These are phyloP conservation scores for Syncephalastrum monosporum DNA, from an alignment of 371 early-diverging fungal species.

Conservation along the genomic window DNA sequence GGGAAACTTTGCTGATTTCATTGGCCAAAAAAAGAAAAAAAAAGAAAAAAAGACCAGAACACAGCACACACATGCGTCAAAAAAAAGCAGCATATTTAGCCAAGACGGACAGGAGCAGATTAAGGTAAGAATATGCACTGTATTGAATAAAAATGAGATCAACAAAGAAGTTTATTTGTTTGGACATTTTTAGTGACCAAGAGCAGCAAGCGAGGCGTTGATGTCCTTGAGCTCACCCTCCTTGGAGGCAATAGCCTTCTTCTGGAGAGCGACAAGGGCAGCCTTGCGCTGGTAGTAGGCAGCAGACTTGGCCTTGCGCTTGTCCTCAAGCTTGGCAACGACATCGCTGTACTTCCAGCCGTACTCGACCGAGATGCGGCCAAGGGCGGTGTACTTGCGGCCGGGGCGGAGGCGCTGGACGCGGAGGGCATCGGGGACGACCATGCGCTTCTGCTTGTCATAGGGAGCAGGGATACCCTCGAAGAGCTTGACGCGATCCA, in stretches of 20 bases:
- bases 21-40: too few relatives aligned
- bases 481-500: slow-evolving; percentile 96
- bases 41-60: too few relatives aligned
- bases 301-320: slow-evolving; percentile 91
- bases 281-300: slow-evolving; percentile 90
- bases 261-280: slow-evolving; percentile 34
- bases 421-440: slow-evolving; percentile 95
- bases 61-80: too few relatives aligned
- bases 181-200: slow-evolving; percentile 29
- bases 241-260: slow-evolving; percentile 45
- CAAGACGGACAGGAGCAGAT: too few relatives aligned
- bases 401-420: slow-evolving; percentile 94
- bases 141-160: too few relatives aligned
- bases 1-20: too few relatives aligned
- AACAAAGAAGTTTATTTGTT: too few relatives aligned
- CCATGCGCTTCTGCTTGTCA: slow-evolving; percentile 93
- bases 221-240: slow-evolving; percentile 41
- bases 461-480: slow-evolving; percentile 99
- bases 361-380: slow-evolving; percentile 92
- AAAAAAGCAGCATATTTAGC: too few relatives aligned
- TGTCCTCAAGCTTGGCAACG: slow-evolving; percentile 91
- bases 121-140: too few relatives aligned
- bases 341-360: slow-evolving; percentile 99
- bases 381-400: slow-evolving; percentile 94
- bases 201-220: slow-evolving; percentile 37